These are phyloP conservation scores for Tanacetum coccineum DNA, from an alignment of 129 eudicot genomes.

Conservation along the genomic window DNA sequence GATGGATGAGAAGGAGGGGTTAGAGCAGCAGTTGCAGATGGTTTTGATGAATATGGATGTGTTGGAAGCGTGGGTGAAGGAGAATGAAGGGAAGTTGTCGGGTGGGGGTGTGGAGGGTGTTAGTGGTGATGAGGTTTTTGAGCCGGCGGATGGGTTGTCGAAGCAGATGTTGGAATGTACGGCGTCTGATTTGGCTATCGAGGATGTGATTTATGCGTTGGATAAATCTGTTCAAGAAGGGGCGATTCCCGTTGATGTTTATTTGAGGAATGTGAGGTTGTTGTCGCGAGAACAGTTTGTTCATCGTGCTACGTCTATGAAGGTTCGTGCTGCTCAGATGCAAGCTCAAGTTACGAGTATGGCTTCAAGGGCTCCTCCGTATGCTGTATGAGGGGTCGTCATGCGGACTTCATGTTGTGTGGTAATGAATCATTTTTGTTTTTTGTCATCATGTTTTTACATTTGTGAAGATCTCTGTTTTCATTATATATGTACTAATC, in stretches of 20 bases:
- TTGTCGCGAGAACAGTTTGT: slow-evolving; percentile 86
- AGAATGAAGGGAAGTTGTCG: slow-evolving; percentile 56
- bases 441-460: slow-evolving; percentile 5
- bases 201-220: slow-evolving; percentile 68
- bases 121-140: slow-evolving; percentile 55
- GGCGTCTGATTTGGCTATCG: slow-evolving; percentile 79
- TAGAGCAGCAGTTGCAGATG: slow-evolving; percentile 84
- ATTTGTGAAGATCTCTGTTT: slow-evolving; percentile 23
- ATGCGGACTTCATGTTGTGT: slow-evolving; percentile 18
- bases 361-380: slow-evolving; percentile 73
- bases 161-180: slow-evolving; percentile 88
- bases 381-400: slow-evolving; percentile 31
- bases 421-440: slow-evolving; percentile 26
- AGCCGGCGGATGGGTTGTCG: slow-evolving; percentile 58
- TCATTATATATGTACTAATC: slow-evolving; percentile 7
- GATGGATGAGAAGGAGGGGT: slow-evolving; percentile 71
- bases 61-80: slow-evolving; percentile 84
- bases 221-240: slow-evolving; percentile 90
- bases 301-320: slow-evolving; percentile 70
- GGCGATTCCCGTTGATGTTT: slow-evolving; percentile 74
- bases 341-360: slow-evolving; percentile 80
- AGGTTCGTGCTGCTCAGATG: slow-evolving; percentile 74
- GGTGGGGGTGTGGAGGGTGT: slow-evolving; percentile 7
- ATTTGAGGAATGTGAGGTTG: slow-evolving; percentile 73
- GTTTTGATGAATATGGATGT: slow-evolving; percentile 74